Percentiles rank a stretch among this genome's conserved stretches.
phyloP scores from a whole-genome alignment of 2,329 filamentous ascomycete genomes.

The Pyrenochaeta sp. region DNA sequence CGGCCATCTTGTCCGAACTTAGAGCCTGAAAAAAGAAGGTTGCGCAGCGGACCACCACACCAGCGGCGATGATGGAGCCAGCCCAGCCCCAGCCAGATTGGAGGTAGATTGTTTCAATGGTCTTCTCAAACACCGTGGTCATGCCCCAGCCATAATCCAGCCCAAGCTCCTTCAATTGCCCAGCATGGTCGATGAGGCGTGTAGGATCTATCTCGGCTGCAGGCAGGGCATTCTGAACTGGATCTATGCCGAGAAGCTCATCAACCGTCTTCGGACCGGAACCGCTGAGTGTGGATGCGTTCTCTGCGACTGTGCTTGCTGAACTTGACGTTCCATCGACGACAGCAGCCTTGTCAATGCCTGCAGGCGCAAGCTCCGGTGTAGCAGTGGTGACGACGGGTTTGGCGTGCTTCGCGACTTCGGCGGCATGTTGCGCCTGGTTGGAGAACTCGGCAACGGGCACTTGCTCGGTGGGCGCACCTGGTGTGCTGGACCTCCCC shows the following conservation, averaged over 20 bases:
- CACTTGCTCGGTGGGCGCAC: conserved; percentile 21
- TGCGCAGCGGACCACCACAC: conserved; percentile 69
- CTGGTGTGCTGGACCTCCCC: conserved; percentile 37
- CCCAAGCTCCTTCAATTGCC: conserved; percentile 83
- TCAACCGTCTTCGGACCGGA: conserved; percentile 28
- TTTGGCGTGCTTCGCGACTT: conserved; percentile 18
- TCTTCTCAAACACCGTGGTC: conserved; percentile 75
- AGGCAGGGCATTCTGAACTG: conserved; percentile 21
- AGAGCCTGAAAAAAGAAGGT: conserved; percentile 70
- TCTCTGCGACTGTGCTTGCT: conserved; percentile 12
- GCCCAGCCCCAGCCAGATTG: conserved; percentile 82
- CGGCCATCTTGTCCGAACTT: conserved; percentile 69
- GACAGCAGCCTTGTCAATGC: conserved; percentile 41
- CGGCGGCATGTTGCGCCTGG: conserved; percentile 11
- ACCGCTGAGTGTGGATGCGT: conserved; percentile 11
- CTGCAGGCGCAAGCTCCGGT: conserved; percentile 47
- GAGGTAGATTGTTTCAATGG: conserved; percentile 84
- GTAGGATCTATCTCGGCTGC: conserved; percentile 50
- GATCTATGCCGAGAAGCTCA: conserved; percentile 25
- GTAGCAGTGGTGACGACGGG: conserved; percentile 40
- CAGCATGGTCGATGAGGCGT: conserved; percentile 76
- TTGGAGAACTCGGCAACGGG: conserved; percentile 32
- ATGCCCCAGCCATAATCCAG: conserved; percentile 88
- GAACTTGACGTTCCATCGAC: conserved; percentile 32
- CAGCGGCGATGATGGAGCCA: conserved; percentile 72